phyloP scores from a whole-genome alignment of 768 basidiomycete species.

The Hygrophoropsis aurantiaca region DNA sequence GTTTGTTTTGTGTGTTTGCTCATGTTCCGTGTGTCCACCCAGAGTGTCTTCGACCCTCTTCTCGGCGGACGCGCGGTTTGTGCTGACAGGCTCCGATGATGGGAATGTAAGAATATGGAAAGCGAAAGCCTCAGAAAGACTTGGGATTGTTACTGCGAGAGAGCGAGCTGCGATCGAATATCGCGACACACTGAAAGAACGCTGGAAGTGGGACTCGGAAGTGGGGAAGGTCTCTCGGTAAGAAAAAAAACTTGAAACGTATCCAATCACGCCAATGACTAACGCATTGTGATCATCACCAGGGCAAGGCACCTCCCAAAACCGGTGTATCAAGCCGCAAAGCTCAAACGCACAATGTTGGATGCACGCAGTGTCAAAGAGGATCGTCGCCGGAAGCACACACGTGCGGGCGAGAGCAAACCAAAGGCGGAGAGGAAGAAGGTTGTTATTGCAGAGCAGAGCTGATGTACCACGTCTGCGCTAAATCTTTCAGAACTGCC shows the following conservation, averaged over 20 bases:
- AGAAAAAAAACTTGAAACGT: conserved; percentile 22
- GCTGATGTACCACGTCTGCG: conserved; percentile 7
- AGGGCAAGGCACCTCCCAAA: conserved; percentile 86
- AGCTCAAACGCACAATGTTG: conserved; percentile 91
- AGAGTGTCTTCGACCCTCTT: conserved; percentile 89
- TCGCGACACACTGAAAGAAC: conserved; percentile 79
- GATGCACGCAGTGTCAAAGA: conserved; percentile 90
- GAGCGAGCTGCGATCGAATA: conserved; percentile 94
- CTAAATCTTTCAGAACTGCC: no score
- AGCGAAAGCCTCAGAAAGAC: conserved; percentile 85
- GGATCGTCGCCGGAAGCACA: conserved; percentile 87
- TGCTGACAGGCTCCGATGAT: conserved; percentile 89
- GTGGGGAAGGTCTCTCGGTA: conserved; percentile 82
- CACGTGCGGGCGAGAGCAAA: conserved; percentile 80
- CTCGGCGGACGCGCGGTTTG: conserved; percentile 88
- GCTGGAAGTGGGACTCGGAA: conserved; percentile 84
- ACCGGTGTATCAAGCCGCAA: conserved; percentile 83
- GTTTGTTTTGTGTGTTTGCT: not conserved
- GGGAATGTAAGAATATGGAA: conserved; percentile 97
- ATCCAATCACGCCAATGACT: conserved; percentile 2
- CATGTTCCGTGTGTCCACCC: not conserved
- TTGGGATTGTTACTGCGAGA: conserved; percentile 86
- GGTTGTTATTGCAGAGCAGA: conserved; percentile 78
- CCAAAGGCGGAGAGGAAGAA: conserved; percentile 93
- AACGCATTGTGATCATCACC: conserved; percentile 6